Base-by-base conservation (phyloP, 345 rosid species). In the Sisymbrium irio region DNA sequence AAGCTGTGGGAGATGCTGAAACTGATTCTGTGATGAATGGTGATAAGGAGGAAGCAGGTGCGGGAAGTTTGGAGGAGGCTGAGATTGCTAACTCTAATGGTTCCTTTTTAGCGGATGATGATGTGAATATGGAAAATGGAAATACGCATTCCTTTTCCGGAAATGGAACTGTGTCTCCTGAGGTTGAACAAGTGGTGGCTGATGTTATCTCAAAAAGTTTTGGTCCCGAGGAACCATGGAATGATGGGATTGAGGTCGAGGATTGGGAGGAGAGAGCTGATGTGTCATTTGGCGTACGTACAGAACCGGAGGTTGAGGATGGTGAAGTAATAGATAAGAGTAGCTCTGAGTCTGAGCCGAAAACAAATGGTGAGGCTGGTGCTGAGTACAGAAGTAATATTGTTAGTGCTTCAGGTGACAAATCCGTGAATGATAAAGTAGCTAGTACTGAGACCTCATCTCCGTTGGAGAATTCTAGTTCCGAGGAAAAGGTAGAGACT, bases 71-170 rank as follows among this genome's bases (percentile, higher is more conserved):
- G 19, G 63, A 36, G 37, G 69, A 50, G n/a, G 46, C 54, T 25
- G 88, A 82, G 64, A 77, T 62, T 65, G 78, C 78, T 62, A 83
- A 75, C 17, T 80, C 85, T 60, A 88, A 85, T 47, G 84, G 87
- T 73, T 85, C 85, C 40, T 4, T 0, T 56, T 32, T 33, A 68
- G 79, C 42, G 18, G 50, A 12, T 54, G 80, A 44, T 13, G 77
- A 70, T 59, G 61, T 12, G 50, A 66, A 41, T 49, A 64, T 69
- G 56, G 71, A 50, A 46, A 57, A 77, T 5, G 67, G 67, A 65
- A 56, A 18, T 33, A 9, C 62, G 1, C 47, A 39, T 62, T 67
- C 75, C 1, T 1, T 35, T 28, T 35, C 17, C 18, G 71, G 39
- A 33, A 67, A 67, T 62, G 78, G 81, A 35, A 8, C 1, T 0